Percentiles rank a stretch among this genome's conserved stretches.
These are phyloP conservation scores for Pterocarpus macrocarpus DNA, from an alignment of 306 rosid genomes.

Conservation along the genomic window DNA sequence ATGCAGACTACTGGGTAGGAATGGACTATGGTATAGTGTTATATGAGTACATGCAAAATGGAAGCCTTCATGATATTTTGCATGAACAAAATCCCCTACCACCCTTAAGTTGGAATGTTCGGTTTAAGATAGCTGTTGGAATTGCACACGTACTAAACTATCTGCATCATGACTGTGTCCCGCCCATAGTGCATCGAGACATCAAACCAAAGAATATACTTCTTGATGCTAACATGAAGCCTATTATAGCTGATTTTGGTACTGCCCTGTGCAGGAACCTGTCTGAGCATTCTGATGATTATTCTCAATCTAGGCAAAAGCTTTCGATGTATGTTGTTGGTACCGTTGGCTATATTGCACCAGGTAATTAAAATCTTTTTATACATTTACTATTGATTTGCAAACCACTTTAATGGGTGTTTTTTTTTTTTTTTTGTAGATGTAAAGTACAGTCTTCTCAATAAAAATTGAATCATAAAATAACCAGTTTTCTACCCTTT, in stretches of 20 bases:
- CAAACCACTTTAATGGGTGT: not conserved
- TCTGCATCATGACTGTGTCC: conserved; percentile 68
- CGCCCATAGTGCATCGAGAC: conserved; percentile 73
- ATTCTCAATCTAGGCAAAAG: not conserved
- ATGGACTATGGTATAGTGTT: conserved; percentile 62
- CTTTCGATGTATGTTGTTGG: conserved; percentile 54
- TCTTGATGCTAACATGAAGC: conserved; percentile 69
- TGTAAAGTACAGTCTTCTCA: too few species aligned
- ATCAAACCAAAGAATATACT: conserved; percentile 77
- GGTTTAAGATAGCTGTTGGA: conserved; percentile 67
- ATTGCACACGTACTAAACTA: conserved; percentile 67
- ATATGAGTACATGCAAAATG: conserved; percentile 64
- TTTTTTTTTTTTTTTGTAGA: too few species aligned
- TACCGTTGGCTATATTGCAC: conserved; percentile 71
- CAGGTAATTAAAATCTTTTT: conserved; percentile 51
- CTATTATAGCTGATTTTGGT: conserved; percentile 71
- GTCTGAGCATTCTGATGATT: not conserved
- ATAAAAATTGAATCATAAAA: too few species aligned
- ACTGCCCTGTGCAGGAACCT: conserved; percentile 56
- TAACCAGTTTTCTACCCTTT: not conserved
- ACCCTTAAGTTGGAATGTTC: conserved; percentile 60
- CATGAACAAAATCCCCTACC: conserved; percentile 58
- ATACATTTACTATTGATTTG: not conserved
- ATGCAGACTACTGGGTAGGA: conserved; percentile 57
- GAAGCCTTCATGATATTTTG: conserved; percentile 75